These are phyloP conservation scores for Turnera subulata DNA, from an alignment of 345 rosid genomes.

Conservation along the genomic window DNA sequence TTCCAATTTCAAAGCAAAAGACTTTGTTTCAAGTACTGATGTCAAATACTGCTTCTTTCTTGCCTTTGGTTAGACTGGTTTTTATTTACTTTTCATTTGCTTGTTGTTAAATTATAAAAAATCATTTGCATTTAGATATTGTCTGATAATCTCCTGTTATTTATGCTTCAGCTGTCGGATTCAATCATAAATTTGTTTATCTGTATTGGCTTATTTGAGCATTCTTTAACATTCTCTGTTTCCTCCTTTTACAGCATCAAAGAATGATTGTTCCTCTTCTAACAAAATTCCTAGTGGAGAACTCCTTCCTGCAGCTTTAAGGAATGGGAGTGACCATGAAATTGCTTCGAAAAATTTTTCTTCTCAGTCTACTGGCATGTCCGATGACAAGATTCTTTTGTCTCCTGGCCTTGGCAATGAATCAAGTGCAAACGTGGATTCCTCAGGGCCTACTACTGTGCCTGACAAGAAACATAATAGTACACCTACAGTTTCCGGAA, in stretches of 20 bases:
- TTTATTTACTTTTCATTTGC: too few species aligned
- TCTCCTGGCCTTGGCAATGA: background rate
- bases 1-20: too few species aligned
- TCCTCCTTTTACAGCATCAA: background rate
- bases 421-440: constrained; percentile 6
- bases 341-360: constrained; percentile 5
- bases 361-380: background rate
- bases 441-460: background rate
- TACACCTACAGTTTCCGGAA: background rate
- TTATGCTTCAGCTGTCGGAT: too few species aligned
- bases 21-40: too few species aligned
- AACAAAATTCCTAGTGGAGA: background rate
- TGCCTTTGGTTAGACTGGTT: too few species aligned
- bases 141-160: too few species aligned
- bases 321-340: background rate
- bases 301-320: background rate
- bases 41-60: too few species aligned
- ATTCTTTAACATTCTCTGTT: background rate
- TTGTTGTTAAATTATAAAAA: too few species aligned
- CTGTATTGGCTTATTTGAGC: too few species aligned
- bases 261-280: background rate
- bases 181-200: too few species aligned
- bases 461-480: background rate
- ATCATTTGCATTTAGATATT: too few species aligned
- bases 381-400: background rate